These are phyloP conservation scores for Aspergillus sp. DNA, from an alignment of 2,329 filamentous ascomycete genomes.

Conservation along the genomic window DNA sequence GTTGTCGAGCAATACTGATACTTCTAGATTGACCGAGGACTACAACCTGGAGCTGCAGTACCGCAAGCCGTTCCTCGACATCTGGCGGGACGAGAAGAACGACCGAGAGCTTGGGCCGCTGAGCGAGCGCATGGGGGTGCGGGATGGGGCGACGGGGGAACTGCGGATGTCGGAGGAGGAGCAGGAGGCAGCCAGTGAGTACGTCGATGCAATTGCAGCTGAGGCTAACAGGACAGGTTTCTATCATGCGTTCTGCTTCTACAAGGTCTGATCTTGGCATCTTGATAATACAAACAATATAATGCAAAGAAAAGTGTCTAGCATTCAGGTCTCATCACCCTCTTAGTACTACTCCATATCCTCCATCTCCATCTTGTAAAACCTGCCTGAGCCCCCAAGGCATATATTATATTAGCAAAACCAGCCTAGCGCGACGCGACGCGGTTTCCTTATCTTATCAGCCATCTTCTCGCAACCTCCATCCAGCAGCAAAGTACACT, in stretches of 20 bases:
- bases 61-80: slow-evolving; percentile 78
- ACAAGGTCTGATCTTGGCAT: slow-evolving; percentile 61
- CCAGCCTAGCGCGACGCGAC: slow-evolving; percentile 2
- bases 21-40: slow-evolving; percentile 65
- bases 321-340: too few species aligned
- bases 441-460: too few species aligned
- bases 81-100: slow-evolving; percentile 87
- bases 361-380: too few species aligned
- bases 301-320: not conserved
- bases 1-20: not conserved
- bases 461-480: too few species aligned
- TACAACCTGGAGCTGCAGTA: slow-evolving; percentile 96
- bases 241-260: slow-evolving; percentile 93
- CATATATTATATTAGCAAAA: slow-evolving; percentile 3
- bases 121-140: slow-evolving; percentile 92
- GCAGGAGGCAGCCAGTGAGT: slow-evolving; percentile 70
- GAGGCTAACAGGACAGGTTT: slow-evolving; percentile 45
- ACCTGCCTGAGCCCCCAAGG: too few species aligned
- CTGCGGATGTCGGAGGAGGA: slow-evolving; percentile 74
- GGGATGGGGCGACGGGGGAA: slow-evolving; percentile 56
- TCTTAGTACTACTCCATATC: too few species aligned
- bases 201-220: too few species aligned
- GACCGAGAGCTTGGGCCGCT: slow-evolving; percentile 70
- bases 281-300: not conserved
- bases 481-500: too few species aligned